Evolutionary conservation across 768 basidiomycete genomes (phyloP).

Genomic region (Mrakia blollopis): DNA sequence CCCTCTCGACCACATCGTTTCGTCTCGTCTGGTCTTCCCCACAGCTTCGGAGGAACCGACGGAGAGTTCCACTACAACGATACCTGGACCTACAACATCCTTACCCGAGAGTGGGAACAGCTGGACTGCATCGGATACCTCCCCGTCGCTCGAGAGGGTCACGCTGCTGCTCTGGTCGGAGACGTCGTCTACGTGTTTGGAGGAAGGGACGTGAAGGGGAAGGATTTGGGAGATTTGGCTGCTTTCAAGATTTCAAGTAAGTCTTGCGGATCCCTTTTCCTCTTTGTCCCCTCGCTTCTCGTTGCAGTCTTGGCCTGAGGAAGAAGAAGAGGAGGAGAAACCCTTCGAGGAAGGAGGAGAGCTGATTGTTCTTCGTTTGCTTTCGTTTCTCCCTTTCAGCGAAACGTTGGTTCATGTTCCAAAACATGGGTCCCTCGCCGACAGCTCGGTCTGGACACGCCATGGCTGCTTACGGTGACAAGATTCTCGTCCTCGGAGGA

Average conservation of each 20-base stretch:
- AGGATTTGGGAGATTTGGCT: conserved; percentile 87
- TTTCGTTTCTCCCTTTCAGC: conserved; percentile 57
- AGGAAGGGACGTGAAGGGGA: conserved; percentile 92
- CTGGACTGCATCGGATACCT: conserved; percentile 94
- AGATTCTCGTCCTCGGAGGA: conserved; percentile 90
- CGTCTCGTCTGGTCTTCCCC: not conserved
- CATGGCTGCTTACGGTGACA: conserved; percentile 80
- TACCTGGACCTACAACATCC: conserved; percentile 88
- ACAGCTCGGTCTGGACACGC: conserved; percentile 90
- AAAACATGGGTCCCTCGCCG: conserved; percentile 97
- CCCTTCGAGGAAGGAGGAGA: too few species aligned
- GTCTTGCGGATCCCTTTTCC: conserved; percentile 45
- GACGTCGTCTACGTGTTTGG: conserved; percentile 98
- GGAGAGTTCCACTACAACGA: conserved; percentile 99
- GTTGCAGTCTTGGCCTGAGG: too few species aligned
- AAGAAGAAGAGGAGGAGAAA: too few species aligned
- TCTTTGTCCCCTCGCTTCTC: too few species aligned
- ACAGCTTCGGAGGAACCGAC: conserved; percentile 93
- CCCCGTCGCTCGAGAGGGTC: conserved; percentile 90
- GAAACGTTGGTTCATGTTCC: conserved; percentile 99
- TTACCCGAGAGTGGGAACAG: conserved; percentile 78
- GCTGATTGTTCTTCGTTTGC: conserved; percentile 31
- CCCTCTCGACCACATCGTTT: too few species aligned
- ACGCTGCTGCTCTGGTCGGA: conserved; percentile 91
- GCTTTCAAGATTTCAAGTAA: conserved; percentile 96